Percentiles rank a stretch among this genome's conserved stretches.
Evolutionary conservation across 257 asterid genomes (phyloP).

Genomic region (Coffea eugenioides): DNA sequence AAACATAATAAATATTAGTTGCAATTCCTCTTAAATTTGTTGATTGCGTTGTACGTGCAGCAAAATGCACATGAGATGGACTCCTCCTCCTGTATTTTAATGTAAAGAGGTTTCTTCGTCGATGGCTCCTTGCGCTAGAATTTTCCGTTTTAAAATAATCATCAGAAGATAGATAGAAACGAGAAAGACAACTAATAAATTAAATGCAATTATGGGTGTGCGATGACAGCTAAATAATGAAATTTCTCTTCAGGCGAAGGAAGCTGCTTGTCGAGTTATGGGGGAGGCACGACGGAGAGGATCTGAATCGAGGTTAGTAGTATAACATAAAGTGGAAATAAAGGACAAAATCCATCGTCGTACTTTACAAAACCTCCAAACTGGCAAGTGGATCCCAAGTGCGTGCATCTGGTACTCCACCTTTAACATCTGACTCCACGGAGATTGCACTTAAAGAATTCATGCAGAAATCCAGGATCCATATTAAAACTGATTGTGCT

Average conservation of each 20-base stretch:
- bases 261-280: not conserved
- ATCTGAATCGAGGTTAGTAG: not conserved
- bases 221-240: not conserved
- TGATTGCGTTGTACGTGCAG: too few species aligned
- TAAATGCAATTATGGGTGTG: not conserved
- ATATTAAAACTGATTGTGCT: too few species aligned
- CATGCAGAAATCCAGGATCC: not conserved
- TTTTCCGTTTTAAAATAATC: too few species aligned
- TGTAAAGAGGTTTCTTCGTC: too few species aligned
- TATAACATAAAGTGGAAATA: not conserved
- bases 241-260: not conserved
- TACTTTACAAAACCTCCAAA: not conserved
- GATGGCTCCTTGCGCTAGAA: too few species aligned
- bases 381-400: not conserved
- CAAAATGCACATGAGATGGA: too few species aligned
- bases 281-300: not conserved
- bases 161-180: not conserved
- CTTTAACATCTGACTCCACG: not conserved
- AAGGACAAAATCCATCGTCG: not conserved
- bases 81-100: too few species aligned
- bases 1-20: too few species aligned
- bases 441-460: not conserved
- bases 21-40: too few species aligned
- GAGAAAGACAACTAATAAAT: not conserved
- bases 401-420: too few species aligned